Evolutionary conservation across 345 rosid species (phyloP).

Genomic region (Kandelia obovata): DNA sequence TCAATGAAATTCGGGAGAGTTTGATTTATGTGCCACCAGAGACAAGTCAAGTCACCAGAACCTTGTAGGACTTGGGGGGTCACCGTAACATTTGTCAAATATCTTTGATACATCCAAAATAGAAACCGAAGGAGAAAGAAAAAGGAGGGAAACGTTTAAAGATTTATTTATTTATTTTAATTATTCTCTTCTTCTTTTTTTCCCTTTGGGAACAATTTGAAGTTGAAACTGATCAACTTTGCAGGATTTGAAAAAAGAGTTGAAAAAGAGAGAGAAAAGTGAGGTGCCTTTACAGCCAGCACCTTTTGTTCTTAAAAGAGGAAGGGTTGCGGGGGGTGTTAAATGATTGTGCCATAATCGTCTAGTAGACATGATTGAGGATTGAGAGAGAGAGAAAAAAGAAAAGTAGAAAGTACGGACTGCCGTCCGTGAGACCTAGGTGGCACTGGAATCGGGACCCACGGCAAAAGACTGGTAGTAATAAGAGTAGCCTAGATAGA

Average conservation of each 20-base stretch:
- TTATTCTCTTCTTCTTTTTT: too few species aligned
- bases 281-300: conserved; percentile 33
- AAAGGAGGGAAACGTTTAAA: conserved; percentile 1
- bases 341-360: conserved; percentile 44
- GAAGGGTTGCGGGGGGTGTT: conserved; percentile 14
- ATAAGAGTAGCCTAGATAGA: not conserved
- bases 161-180: not conserved
- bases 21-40: too few species aligned
- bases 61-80: too few species aligned
- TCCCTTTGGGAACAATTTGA: too few species aligned
- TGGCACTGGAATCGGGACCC: conserved; percentile 26
- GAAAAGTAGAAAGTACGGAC: not conserved
- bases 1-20: too few species aligned
- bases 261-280: conserved; percentile 18
- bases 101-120: too few species aligned
- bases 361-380: conserved; percentile 7
- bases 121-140: not conserved
- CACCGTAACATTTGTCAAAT: too few species aligned
- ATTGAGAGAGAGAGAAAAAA: not conserved
- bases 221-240: too few species aligned
- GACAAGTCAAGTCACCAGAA: too few species aligned
- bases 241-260: conserved; percentile 15
- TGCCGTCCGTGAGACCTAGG: conserved; percentile 38
- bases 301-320: not conserved
- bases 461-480: conserved; percentile 6